Conservation (phyloP, 805 yeast genomes). For the Wickerhamiella occidentalis region DNA sequence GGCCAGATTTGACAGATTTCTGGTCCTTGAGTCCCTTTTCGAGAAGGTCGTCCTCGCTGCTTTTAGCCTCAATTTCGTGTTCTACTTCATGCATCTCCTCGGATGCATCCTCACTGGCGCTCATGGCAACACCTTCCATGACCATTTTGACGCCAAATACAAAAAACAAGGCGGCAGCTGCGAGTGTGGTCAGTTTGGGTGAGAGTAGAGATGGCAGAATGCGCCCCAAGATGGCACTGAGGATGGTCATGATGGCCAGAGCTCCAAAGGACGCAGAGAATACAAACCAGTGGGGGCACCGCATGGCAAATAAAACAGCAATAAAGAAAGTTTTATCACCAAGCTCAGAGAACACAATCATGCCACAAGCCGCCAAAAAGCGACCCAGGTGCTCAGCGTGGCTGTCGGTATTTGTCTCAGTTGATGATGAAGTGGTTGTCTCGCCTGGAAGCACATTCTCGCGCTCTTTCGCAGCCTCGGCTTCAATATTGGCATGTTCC, state of each 20-base stretch:
- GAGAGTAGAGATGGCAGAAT: constrained; percentile 77
- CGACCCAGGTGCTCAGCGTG: constrained; percentile 11
- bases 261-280: constrained; percentile 80
- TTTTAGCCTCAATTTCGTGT: constrained; percentile 66
- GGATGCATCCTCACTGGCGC: constrained; percentile 57
- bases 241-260: constrained; percentile 76
- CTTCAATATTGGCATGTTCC: constrained; percentile 1
- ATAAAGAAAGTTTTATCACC: constrained; percentile 96
- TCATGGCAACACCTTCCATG: constrained; percentile 72
- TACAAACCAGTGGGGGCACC: constrained; percentile 70
- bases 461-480: constrained; percentile 1
- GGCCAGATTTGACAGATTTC: constrained; percentile 28
- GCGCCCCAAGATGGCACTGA: constrained; percentile 86
- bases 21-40: constrained; percentile 27
- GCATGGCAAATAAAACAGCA: constrained; percentile 98
- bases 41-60: constrained; percentile 32
- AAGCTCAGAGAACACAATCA: constrained; percentile 91
- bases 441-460: background rate
- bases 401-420: background rate
- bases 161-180: constrained; percentile 64
- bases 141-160: constrained; percentile 33
- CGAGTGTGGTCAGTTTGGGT: constrained; percentile 60
- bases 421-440: background rate
- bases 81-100: constrained; percentile 95
- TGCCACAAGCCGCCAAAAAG: constrained; percentile 68